Evolutionary conservation across 208 protist genomes (phyloP).

Genomic region (Crithidia brevicula): DNA sequence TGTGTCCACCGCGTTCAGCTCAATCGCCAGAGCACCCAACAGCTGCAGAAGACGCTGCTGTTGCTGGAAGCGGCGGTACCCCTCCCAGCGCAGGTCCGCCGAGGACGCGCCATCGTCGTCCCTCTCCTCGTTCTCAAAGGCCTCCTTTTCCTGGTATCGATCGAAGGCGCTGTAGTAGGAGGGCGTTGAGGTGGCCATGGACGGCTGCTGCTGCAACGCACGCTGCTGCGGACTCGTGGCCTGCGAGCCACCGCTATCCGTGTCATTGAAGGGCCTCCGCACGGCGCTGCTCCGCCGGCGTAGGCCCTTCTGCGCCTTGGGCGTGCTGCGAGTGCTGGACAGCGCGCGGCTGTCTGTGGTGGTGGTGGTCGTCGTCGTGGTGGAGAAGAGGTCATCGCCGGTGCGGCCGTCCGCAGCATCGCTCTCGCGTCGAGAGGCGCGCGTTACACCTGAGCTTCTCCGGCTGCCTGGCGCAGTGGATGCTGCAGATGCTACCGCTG

Average conservation of each 20-base stretch:
- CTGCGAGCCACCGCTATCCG: no score
- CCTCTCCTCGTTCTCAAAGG: neutral
- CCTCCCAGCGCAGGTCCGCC: neutral
- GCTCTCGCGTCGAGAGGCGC: neutral
- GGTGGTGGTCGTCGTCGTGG: neutral
- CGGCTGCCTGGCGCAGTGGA: neutral
- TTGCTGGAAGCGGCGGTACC: slow-evolving; percentile 5
- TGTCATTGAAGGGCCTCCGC: no score
- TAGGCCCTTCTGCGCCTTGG: neutral
- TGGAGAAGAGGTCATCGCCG: neutral
- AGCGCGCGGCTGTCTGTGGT: neutral
- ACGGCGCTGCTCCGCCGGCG: neutral
- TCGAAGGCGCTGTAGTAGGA: slow-evolving; percentile 18
- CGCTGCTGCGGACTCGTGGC: neutral
- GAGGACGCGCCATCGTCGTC: neutral
- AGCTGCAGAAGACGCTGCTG: slow-evolving; percentile 21
- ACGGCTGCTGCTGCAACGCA: neutral
- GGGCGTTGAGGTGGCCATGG: slow-evolving; percentile 9
- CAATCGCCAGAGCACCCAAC: slow-evolving; percentile 19
- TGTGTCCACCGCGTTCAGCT: slow-evolving; percentile 40
- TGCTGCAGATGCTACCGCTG: neutral
- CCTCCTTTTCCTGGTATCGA: neutral
- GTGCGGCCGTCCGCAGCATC: neutral
- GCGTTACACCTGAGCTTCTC: neutral
- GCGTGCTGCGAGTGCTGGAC: slow-evolving; percentile 1